These are phyloP conservation scores for Phylloporus rhodoxanthus DNA, from an alignment of 768 basidiomycete species.

Conservation along the genomic window DNA sequence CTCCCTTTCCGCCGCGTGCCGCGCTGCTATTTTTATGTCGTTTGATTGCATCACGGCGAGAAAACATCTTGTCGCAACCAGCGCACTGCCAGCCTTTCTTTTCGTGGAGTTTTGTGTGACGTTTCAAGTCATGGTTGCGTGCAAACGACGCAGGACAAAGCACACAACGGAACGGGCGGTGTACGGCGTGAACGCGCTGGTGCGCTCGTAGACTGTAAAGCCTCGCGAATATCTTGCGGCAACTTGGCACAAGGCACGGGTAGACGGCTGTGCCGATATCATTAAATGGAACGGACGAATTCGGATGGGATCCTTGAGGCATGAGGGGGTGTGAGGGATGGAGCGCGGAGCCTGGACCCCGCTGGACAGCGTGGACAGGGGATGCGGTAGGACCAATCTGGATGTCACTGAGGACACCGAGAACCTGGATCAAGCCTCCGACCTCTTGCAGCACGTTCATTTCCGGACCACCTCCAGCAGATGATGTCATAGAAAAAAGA, in stretches of 20 bases:
- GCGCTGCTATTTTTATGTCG: constrained; percentile 63
- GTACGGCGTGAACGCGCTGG: constrained; percentile 57
- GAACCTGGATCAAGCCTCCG: constrained; percentile 74
- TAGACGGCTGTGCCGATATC: constrained; percentile 75
- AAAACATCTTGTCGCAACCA: constrained; percentile 71
- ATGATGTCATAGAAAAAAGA: constrained; percentile 71
- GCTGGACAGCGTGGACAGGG: constrained; percentile 21
- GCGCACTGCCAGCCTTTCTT: constrained; percentile 68
- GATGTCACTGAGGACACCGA: constrained; percentile 74
- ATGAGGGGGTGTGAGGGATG: constrained; percentile 30
- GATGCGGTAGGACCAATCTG: constrained; percentile 49
- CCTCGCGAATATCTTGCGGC: constrained; percentile 64
- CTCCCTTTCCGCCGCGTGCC: constrained; percentile 44
- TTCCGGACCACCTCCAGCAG: constrained; percentile 44
- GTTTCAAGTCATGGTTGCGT: constrained; percentile 73
- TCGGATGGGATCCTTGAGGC: constrained; percentile 18
- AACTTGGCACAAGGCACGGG: constrained; percentile 63
- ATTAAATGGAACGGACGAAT: constrained; percentile 26
- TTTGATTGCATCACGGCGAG: constrained; percentile 73
- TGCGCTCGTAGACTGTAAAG: constrained; percentile 67
- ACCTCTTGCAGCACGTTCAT: constrained; percentile 67
- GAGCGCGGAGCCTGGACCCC: constrained; percentile 28
- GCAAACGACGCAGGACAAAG: constrained; percentile 71
- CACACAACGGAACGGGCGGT: constrained; percentile 61
- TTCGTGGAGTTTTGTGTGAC: constrained; percentile 69